phyloP scores from a whole-genome alignment of 2,329 filamentous ascomycete genomes.

The Lithohypha guttulata region DNA sequence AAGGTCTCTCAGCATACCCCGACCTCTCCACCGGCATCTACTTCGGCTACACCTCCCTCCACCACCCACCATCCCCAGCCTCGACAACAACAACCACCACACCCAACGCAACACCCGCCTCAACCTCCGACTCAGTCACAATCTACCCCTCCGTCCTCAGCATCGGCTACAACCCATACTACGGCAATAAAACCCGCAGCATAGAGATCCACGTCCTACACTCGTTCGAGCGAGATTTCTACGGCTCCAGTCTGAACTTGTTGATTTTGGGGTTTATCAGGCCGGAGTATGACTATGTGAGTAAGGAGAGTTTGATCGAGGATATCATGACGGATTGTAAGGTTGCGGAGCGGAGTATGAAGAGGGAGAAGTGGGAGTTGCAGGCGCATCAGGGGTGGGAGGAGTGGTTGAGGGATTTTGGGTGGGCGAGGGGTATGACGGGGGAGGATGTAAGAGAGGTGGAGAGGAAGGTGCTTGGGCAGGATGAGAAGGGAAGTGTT shows the following conservation, averaged over 20 bases:
- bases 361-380: constrained; percentile 48
- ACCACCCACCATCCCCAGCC: constrained; percentile 34
- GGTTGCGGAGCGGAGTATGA: constrained; percentile 65
- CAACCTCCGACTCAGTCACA: not conserved
- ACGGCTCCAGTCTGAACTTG: constrained; percentile 67
- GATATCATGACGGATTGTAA: constrained; percentile 86
- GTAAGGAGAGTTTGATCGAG: constrained; percentile 68
- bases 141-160: constrained; percentile 83
- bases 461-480: constrained; percentile 21
- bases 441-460: constrained; percentile 22
- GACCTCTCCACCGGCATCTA: constrained; percentile 71
- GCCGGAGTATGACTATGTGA: constrained; percentile 79
- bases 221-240: constrained; percentile 59
- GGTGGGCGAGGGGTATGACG: constrained; percentile 20
- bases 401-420: constrained; percentile 23
- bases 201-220: constrained; percentile 72
- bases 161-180: constrained; percentile 95
- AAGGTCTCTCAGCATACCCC: constrained; percentile 51
- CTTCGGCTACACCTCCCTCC: constrained; percentile 78
- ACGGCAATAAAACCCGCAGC: constrained; percentile 80
- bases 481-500: not conserved
- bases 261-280: constrained; percentile 79
- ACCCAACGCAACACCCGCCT: constrained; percentile 16
- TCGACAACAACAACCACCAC: constrained; percentile 15
- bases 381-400: constrained; percentile 15